Conservation (phyloP, 192 early-diverging fungal genomes). For the Backusella tarrabulga region DNA sequence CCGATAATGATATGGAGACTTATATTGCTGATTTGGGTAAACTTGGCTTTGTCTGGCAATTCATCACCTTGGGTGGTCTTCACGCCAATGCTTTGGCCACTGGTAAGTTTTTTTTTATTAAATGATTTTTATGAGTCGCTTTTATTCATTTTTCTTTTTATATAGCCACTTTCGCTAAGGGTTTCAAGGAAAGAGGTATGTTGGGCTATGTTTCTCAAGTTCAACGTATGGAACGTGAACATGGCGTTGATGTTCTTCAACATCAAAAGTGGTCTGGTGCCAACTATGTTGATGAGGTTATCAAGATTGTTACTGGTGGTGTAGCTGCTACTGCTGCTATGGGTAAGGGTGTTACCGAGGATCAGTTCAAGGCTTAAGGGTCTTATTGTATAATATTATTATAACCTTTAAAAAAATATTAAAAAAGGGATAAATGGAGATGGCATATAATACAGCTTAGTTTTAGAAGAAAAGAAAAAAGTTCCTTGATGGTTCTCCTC, state of each 20-base stretch:
- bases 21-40: constrained; percentile 84
- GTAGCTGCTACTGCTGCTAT: constrained; percentile 94
- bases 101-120: constrained; percentile 36
- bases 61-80: constrained; percentile 96
- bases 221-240: constrained; percentile 89
- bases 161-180: constrained; percentile 71
- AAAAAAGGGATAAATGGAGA: background rate
- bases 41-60: constrained; percentile 97
- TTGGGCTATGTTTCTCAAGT: constrained; percentile 92
- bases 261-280: constrained; percentile 86
- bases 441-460: background rate
- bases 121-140: background rate
- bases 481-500: background rate
- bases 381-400: background rate
- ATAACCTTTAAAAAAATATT: background rate
- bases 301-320: constrained; percentile 93
- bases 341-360: constrained; percentile 88
- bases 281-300: constrained; percentile 68
- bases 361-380: constrained; percentile 60
- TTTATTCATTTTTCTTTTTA: background rate
- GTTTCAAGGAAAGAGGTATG: constrained; percentile 90
- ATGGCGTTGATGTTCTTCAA: constrained; percentile 88
- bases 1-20: constrained; percentile 81
- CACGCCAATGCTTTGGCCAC: constrained; percentile 88
- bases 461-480: background rate